A percentile compares a stretch with the other conserved stretches of the same genome.
Evolutionary conservation across 2,329 filamentous ascomycete genomes (phyloP).

Genomic region (Pyrenophora tritici-repentis): DNA sequence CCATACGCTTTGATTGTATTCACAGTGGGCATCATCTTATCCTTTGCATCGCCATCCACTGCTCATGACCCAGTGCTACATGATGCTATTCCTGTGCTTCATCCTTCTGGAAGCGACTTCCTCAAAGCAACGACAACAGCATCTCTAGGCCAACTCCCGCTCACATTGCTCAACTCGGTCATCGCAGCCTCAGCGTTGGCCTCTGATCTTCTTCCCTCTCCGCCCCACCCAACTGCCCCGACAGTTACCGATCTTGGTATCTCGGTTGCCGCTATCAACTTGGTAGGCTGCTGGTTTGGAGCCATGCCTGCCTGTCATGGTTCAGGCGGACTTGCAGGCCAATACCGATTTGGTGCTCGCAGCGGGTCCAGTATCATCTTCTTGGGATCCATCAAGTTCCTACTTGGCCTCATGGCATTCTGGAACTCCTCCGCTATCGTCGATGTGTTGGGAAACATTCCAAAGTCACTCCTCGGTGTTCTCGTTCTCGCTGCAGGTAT

Average conservation of each 20-base stretch:
- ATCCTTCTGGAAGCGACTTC: slow-evolving; percentile 56
- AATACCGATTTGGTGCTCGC: slow-evolving; percentile 88
- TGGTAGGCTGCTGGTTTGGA: slow-evolving; percentile 86
- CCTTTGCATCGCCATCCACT: slow-evolving; percentile 51
- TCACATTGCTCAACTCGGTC: slow-evolving; percentile 91
- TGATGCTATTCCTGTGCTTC: slow-evolving; percentile 56
- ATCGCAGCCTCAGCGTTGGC: slow-evolving; percentile 84
- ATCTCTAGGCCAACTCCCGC: slow-evolving; percentile 82
- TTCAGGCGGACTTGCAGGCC: slow-evolving; percentile 85
- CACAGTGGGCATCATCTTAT: slow-evolving; percentile 68
- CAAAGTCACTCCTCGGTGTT: slow-evolving; percentile 76
- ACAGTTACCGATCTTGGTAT: slow-evolving; percentile 77
- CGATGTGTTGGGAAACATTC: slow-evolving; percentile 71
- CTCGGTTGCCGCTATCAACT: slow-evolving; percentile 83
- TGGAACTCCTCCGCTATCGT: slow-evolving; percentile 76
- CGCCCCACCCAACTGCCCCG: slow-evolving; percentile 62
- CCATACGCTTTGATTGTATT: slow-evolving; percentile 82
- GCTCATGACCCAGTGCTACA: slow-evolving; percentile 50
- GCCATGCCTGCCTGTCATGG: slow-evolving; percentile 96
- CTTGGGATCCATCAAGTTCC: slow-evolving; percentile 75
- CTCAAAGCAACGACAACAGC: slow-evolving; percentile 65
- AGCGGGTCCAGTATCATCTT: slow-evolving; percentile 83
- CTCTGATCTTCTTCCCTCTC: slow-evolving; percentile 72
- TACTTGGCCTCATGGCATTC: slow-evolving; percentile 66
- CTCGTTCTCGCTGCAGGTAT: slow-evolving; percentile 90